Evolutionary conservation across 768 basidiomycete species (phyloP).

Genomic region (Strobilomyces dryophilus): DNA sequence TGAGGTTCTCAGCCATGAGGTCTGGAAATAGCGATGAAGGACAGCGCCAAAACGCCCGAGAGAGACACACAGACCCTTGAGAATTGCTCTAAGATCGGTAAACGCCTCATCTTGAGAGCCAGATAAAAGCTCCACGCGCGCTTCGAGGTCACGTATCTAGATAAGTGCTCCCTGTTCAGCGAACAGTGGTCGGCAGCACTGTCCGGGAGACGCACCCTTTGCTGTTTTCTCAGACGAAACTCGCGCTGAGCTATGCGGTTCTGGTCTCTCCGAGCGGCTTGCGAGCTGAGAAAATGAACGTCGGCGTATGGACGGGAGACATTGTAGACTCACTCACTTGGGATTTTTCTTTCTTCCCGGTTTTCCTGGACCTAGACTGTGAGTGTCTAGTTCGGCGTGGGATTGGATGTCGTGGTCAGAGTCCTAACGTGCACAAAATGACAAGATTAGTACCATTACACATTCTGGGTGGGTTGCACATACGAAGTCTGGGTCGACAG

Average conservation of each 20-base stretch:
- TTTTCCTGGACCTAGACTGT: constrained; percentile 23
- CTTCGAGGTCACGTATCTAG: constrained; percentile 93
- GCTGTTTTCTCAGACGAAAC: constrained; percentile 89
- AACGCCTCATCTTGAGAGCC: constrained; percentile 89
- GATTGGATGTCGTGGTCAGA: constrained; percentile 72
- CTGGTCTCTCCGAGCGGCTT: constrained; percentile 84
- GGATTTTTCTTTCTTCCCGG: constrained; percentile 87
- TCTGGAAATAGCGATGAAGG: constrained; percentile 40
- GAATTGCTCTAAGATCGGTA: constrained; percentile 74
- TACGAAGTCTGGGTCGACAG: constrained; percentile 54
- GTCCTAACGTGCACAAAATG: constrained; percentile 37
- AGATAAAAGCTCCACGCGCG: constrained; percentile 90
- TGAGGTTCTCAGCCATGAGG: constrained; percentile 86
- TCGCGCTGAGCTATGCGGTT: constrained; percentile 93
- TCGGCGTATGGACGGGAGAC: constrained; percentile 9
- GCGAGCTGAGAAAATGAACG: constrained; percentile 55
- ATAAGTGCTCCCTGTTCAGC: constrained; percentile 4
- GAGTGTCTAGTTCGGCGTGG: constrained; percentile 25
- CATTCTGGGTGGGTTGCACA: constrained; percentile 11
- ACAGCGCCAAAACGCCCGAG: background rate
- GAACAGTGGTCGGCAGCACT: background rate
- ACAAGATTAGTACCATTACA: constrained; percentile 10
- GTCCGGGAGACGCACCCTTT: constrained; percentile 47
- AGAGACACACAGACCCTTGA: constrained; percentile 52
- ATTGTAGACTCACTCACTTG: constrained; percentile 71